These are phyloP conservation scores for Eucalyptus cloeziana DNA, from an alignment of 345 rosid species.

Conservation along the genomic window DNA sequence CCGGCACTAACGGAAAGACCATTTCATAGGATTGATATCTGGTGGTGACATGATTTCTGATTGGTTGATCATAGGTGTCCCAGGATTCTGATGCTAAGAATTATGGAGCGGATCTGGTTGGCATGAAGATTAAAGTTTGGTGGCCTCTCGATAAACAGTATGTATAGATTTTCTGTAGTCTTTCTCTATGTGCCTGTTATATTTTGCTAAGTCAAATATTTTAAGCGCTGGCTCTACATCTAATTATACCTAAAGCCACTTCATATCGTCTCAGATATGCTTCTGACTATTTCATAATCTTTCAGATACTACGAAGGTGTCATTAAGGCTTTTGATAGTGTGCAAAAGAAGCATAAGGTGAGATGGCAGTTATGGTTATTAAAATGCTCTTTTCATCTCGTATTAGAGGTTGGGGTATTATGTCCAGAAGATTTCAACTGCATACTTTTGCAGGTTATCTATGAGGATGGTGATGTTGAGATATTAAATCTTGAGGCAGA, in stretches of 20 bases:
- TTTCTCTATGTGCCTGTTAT: neutral
- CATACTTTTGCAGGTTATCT: slow-evolving; percentile 35
- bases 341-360: slow-evolving; percentile 72
- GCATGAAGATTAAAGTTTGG: slow-evolving; percentile 73
- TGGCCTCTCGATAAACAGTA: slow-evolving; percentile 84
- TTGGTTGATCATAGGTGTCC: neutral
- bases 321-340: slow-evolving; percentile 40
- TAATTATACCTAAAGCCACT: neutral
- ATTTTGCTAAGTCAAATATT: neutral
- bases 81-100: slow-evolving; percentile 45
- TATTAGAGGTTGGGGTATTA: neutral
- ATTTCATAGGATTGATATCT: neutral
- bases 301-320: slow-evolving; percentile 75
- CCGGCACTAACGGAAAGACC: neutral
- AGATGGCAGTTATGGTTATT: neutral
- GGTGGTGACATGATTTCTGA: neutral
- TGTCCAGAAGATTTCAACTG: neutral
- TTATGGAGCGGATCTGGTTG: slow-evolving; percentile 44
- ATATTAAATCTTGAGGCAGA: slow-evolving; percentile 36
- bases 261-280: neutral
- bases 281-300: neutral
- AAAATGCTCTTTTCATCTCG: neutral
- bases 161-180: neutral
- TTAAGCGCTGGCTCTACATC: neutral
- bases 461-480: slow-evolving; percentile 79